These are phyloP conservation scores for Brasilioporus rufonigricans DNA, from an alignment of 768 basidiomycete species.

Conservation along the genomic window DNA sequence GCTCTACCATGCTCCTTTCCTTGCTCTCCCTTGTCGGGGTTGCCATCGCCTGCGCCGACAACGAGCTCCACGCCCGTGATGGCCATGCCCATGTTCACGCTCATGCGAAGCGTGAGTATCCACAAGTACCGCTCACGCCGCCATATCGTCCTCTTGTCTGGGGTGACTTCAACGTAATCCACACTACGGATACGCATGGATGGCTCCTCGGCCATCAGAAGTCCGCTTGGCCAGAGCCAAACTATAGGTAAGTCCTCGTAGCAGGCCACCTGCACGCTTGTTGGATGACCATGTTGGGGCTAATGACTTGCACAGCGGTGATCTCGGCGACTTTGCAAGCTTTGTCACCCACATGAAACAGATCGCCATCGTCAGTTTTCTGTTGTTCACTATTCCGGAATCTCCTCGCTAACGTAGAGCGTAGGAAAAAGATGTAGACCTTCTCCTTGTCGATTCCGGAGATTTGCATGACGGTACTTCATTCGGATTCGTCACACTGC, in stretches of 20 bases:
- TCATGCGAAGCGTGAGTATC: constrained; percentile 37
- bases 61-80: constrained; percentile 22
- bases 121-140: constrained; percentile 44
- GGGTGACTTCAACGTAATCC: constrained; percentile 87
- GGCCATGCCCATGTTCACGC: constrained; percentile 36
- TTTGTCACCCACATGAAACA: constrained; percentile 83
- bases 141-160: constrained; percentile 73
- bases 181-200: constrained; percentile 80
- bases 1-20: constrained; percentile 13
- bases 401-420: background rate
- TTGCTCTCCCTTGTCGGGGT: constrained; percentile 20
- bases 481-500: background rate
- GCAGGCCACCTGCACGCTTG: background rate
- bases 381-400: background rate
- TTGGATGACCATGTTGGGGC: background rate
- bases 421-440: constrained; percentile 71
- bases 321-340: constrained; percentile 80
- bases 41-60: constrained; percentile 21
- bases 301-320: constrained; percentile 37
- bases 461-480: constrained; percentile 65
- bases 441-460: constrained; percentile 75
- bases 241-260: constrained; percentile 54
- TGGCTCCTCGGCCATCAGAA: constrained; percentile 88
- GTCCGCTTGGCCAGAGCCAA: constrained; percentile 66
- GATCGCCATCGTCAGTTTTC: constrained; percentile 51